phyloP scores from a whole-genome alignment of 164 flowering plant genomes.

The Magnolia officinalis region DNA sequence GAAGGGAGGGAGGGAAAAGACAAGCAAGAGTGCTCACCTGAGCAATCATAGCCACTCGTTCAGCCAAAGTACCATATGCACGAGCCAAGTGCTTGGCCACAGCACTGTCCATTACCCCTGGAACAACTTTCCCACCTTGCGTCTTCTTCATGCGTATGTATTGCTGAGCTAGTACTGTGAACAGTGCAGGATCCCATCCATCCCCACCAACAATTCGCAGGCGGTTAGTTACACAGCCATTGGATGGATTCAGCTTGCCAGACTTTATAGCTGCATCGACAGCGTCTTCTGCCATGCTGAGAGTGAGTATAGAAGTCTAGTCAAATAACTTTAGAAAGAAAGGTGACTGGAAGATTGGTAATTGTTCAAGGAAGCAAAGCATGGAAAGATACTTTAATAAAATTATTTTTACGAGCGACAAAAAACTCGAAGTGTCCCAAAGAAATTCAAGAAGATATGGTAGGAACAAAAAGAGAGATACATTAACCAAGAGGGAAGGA shows the following conservation, averaged over 20 bases:
- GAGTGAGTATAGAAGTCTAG: conserved; percentile 19
- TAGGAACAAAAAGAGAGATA: too few species aligned
- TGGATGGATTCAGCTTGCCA: conserved; percentile 70
- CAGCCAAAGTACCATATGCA: conserved; percentile 86
- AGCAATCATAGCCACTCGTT: conserved; percentile 80
- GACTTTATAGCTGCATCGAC: conserved; percentile 84
- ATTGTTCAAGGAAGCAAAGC: neutral
- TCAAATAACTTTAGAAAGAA: neutral
- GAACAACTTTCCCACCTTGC: conserved; percentile 75
- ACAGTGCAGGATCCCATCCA: conserved; percentile 89
- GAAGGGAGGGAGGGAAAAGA: neutral
- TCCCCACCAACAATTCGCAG: conserved; percentile 76
- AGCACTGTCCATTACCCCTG: conserved; percentile 94
- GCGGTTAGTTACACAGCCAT: conserved; percentile 52
- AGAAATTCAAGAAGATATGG: neutral
- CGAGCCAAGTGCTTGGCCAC: conserved; percentile 90
- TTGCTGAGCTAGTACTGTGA: conserved; percentile 86
- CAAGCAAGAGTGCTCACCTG: conserved; percentile 51
- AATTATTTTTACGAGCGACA: neutral
- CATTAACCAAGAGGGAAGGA: too few species aligned
- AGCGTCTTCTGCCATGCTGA: conserved; percentile 99
- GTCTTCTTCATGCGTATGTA: conserved; percentile 83
- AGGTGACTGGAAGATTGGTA: neutral
- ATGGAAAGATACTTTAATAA: neutral
- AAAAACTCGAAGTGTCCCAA: neutral